These are phyloP conservation scores for Ambrosiella cleistominuta DNA, from an alignment of 2,329 filamentous ascomycete genomes.

Conservation along the genomic window DNA sequence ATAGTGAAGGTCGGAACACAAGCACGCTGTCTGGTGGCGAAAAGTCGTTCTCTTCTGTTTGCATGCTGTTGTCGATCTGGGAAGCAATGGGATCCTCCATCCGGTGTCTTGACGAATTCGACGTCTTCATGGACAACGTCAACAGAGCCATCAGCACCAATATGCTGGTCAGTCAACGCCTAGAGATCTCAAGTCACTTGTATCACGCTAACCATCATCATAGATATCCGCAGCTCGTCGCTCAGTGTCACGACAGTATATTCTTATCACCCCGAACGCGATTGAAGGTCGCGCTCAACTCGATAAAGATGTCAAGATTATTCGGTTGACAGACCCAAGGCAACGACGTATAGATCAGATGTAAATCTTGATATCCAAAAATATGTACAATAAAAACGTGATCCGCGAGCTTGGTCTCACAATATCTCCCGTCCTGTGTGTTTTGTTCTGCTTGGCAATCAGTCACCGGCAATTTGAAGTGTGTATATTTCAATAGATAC, in stretches of 20 bases:
- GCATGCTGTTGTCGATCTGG: slow-evolving; percentile 82
- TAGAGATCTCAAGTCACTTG: too few relatives aligned
- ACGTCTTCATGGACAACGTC: slow-evolving; percentile 98
- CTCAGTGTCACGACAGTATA: slow-evolving; percentile 81
- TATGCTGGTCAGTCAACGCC: slow-evolving; percentile 53
- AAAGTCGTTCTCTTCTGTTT: slow-evolving; percentile 95
- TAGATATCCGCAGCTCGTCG: slow-evolving; percentile 50
- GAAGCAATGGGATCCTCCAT: slow-evolving; percentile 95
- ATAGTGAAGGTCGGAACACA: slow-evolving; percentile 57
- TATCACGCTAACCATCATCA: slow-evolving; percentile 2
- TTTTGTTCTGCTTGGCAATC: too few relatives aligned
- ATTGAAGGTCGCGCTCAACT: slow-evolving; percentile 43
- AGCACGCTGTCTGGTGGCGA: slow-evolving; percentile 91
- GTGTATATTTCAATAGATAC: too few relatives aligned
- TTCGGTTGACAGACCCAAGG: slow-evolving; percentile 45
- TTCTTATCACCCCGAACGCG: slow-evolving; percentile 86
- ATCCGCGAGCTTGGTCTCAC: not conserved
- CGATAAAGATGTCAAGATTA: slow-evolving; percentile 59
- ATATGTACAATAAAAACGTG: not conserved
- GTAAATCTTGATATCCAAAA: not conserved
- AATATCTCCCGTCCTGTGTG: too few relatives aligned
- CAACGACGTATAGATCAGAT: slow-evolving; percentile 24
- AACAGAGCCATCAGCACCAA: slow-evolving; percentile 86
- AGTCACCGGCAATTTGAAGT: too few relatives aligned
- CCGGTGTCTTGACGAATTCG: slow-evolving; percentile 90